Evolutionary conservation across 805 yeast genomes (phyloP).

Genomic region (Ogataea haglerorum): DNA sequence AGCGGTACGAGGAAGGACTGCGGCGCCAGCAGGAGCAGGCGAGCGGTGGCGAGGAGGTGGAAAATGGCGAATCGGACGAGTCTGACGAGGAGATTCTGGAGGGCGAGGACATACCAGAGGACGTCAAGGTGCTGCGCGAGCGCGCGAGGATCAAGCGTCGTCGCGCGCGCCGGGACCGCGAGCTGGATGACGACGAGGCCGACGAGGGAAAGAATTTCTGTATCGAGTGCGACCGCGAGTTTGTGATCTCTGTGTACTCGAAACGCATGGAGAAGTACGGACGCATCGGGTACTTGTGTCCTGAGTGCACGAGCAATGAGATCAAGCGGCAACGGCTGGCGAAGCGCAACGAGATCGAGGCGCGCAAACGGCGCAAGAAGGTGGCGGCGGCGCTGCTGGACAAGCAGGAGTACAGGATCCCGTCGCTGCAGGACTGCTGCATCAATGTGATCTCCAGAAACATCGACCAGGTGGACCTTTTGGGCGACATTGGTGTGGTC

Average conservation of each 20-base stretch:
- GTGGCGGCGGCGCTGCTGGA: slow-evolving; percentile 83
- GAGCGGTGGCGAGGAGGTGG: slow-evolving; percentile 14
- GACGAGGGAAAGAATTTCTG: slow-evolving; percentile 53
- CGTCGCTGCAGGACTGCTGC: slow-evolving; percentile 80
- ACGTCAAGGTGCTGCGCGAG: slow-evolving; percentile 17
- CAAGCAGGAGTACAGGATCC: slow-evolving; percentile 55
- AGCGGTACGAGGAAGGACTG: slow-evolving; percentile 31
- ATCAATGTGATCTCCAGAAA: slow-evolving; percentile 61
- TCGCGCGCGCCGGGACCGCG: slow-evolving; percentile 34
- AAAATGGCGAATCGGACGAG: slow-evolving; percentile 25
- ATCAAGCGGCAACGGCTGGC: slow-evolving; percentile 42
- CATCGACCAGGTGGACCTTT: slow-evolving; percentile 70
- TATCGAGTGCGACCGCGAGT: slow-evolving; percentile 56
- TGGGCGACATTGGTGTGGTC: slow-evolving; percentile 81
- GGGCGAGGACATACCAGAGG: slow-evolving; percentile 24
- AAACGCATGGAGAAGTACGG: slow-evolving; percentile 43
- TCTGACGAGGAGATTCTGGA: slow-evolving; percentile 37
- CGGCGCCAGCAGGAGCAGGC: slow-evolving; percentile 36
- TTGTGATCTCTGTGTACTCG: slow-evolving; percentile 66
- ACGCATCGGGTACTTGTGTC: slow-evolving; percentile 64
- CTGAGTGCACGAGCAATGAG: slow-evolving; percentile 49
- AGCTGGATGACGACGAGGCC: slow-evolving; percentile 33
- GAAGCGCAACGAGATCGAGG: slow-evolving; percentile 53
- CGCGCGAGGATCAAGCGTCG: slow-evolving; percentile 34
- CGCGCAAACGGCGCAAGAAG: slow-evolving; percentile 71